Conservation (phyloP, 1,139 yeast genomes). For the Candida sp. region DNA sequence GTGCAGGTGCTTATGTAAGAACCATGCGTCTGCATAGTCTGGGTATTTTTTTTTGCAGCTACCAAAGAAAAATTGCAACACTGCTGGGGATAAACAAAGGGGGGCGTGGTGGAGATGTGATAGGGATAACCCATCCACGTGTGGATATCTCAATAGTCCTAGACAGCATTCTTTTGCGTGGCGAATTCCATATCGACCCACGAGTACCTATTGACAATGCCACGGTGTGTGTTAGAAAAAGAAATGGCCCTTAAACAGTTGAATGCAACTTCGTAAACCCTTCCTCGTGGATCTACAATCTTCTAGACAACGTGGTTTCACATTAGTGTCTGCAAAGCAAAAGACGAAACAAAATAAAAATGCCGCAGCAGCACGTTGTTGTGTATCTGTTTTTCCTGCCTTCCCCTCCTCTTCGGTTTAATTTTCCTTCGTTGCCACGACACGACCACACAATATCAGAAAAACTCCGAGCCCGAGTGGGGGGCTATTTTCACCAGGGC, state of each 20-base stretch:
- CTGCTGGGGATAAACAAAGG: background rate
- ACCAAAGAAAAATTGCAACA: background rate
- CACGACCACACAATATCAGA: background rate
- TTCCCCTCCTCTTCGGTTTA: background rate
- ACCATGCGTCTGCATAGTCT: background rate
- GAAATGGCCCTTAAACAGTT: too few relatives aligned
- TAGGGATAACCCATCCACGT: background rate
- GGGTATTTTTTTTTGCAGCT: conserved; percentile 1
- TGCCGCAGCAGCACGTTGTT: background rate
- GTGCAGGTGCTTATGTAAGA: conserved; percentile 3
- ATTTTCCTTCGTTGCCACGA: too few relatives aligned
- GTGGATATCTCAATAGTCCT: too few relatives aligned
- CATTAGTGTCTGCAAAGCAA: too few relatives aligned
- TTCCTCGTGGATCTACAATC: too few relatives aligned
- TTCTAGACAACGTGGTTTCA: background rate
- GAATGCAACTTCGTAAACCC: too few relatives aligned
- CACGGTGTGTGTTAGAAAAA: too few relatives aligned
- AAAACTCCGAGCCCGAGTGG: background rate
- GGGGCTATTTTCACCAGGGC: background rate
- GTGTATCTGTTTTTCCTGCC: background rate
- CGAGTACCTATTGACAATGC: too few relatives aligned
- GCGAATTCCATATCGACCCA: too few relatives aligned
- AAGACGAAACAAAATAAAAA: too few relatives aligned
- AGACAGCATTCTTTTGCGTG: too few relatives aligned
- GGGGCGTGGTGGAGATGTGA: background rate